Conservation (phyloP, 352 stramenopile genomes). For the Globisporangium alternatum region DNA sequence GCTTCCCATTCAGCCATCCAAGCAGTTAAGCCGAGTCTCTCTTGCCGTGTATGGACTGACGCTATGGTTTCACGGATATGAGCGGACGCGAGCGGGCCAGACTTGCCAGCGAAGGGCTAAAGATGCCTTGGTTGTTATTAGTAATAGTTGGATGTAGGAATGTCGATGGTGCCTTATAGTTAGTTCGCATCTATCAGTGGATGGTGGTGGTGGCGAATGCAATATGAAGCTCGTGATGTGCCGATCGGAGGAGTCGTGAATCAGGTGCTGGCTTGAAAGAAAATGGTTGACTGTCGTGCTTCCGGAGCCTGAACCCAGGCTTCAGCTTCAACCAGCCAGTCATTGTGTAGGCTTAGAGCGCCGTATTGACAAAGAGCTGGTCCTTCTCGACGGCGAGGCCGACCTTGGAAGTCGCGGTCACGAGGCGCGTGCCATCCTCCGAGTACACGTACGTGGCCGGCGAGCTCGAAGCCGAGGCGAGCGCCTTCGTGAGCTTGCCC, state of each 20-base stretch:
- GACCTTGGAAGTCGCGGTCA: conserved; percentile 54
- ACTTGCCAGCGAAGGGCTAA: too few species aligned
- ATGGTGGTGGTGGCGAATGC: not conserved
- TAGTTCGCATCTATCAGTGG: not conserved
- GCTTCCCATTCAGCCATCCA: conserved; percentile 6
- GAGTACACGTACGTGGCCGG: conserved; percentile 41
- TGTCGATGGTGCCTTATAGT: too few species aligned
- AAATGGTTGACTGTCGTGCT: not conserved
- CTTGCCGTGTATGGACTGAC: too few species aligned
- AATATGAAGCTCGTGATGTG: not conserved
- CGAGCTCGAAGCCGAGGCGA: conserved; percentile 8
- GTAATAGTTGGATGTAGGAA: too few species aligned
- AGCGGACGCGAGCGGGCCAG: too few species aligned
- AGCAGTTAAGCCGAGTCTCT: not conserved
- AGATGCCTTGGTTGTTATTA: too few species aligned
- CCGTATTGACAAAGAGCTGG: conserved; percentile 57
- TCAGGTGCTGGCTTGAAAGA: not conserved
- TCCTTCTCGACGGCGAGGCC: conserved; percentile 47
- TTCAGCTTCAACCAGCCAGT: not conserved
- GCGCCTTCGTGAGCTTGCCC: conserved; percentile 31
- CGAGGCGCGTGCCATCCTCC: conserved; percentile 26
- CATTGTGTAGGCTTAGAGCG: conserved; percentile 23
- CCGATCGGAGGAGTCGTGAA: not conserved
- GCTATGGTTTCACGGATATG: too few species aligned
- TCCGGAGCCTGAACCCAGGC: not conserved